phyloP scores from a whole-genome alignment of 2,329 filamentous ascomycete species.

The Fusarium sp. region DNA sequence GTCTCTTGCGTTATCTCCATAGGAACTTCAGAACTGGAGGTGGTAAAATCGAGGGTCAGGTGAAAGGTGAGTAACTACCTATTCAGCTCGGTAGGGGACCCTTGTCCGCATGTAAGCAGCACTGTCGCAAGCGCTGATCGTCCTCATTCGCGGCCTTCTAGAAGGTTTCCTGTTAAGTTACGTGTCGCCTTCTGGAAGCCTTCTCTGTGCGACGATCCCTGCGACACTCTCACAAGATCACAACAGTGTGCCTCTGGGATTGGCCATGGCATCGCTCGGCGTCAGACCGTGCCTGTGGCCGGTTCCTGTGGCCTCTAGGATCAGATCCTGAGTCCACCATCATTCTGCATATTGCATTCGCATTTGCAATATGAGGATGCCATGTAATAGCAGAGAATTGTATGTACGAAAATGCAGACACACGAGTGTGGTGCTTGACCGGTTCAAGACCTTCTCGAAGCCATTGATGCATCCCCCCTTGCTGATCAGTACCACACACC shows the following conservation, averaged over 20 bases:
- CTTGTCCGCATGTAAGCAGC: constrained; percentile 4
- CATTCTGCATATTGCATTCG: background rate
- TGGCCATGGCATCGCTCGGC: background rate
- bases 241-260: background rate
- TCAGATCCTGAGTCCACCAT: constrained; percentile 1
- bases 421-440: background rate
- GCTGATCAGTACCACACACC: background rate
- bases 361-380: background rate
- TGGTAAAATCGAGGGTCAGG: constrained; percentile 14
- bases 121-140: background rate
- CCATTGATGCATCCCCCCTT: background rate
- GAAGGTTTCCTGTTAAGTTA: constrained; percentile 6
- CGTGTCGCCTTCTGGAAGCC: constrained; percentile 9
- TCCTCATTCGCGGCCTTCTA: background rate
- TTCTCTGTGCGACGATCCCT: background rate
- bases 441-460: constrained; percentile 2
- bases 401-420: background rate
- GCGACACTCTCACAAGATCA: constrained; percentile 1
- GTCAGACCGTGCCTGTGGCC: constrained; percentile 9
- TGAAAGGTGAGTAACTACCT: background rate
- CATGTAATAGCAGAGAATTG: background rate
- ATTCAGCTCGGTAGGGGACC: background rate
- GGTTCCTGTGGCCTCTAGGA: constrained; percentile 5
- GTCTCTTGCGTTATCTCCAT: background rate
- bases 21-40: background rate